Conservation (phyloP, 345 rosid genomes). For the Populus alba region DNA sequence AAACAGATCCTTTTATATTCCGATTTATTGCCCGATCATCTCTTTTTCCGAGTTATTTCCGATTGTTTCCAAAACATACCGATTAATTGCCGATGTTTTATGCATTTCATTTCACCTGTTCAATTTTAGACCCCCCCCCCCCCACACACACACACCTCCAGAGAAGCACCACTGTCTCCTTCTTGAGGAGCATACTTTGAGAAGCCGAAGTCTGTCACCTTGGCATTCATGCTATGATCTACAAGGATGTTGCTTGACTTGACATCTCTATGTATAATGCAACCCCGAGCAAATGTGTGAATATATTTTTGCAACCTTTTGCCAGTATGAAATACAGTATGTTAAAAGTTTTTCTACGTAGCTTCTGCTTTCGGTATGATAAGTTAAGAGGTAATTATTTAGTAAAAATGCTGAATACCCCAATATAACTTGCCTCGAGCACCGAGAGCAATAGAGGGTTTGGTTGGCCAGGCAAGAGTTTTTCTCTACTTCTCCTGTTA, state of each 20-base stretch:
- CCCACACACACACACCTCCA: constrained; percentile 69
- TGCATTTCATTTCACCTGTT: too few relatives aligned
- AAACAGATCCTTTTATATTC: too few relatives aligned
- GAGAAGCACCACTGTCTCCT: constrained; percentile 63
- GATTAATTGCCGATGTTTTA: too few relatives aligned
- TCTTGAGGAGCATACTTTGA: constrained; percentile 75
- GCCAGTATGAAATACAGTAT: too few relatives aligned
- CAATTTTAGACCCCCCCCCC: constrained; percentile 21
- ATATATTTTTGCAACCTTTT: neutral
- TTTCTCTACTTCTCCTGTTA: constrained; percentile 63
- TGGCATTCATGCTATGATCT: constrained; percentile 67
- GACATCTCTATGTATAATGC: constrained; percentile 60
- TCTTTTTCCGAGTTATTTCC: too few relatives aligned
- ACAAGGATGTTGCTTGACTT: constrained; percentile 71
- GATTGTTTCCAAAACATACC: constrained; percentile 11
- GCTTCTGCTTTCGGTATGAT: neutral
- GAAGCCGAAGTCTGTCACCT: constrained; percentile 70
- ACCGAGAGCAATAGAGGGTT: constrained; percentile 65
- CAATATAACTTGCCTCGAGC: constrained; percentile 46
- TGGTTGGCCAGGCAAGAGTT: constrained; percentile 67
- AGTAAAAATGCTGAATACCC: neutral
- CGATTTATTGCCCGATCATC: too few relatives aligned
- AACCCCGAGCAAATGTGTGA: constrained; percentile 46
- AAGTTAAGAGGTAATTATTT: too few relatives aligned
- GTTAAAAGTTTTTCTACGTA: neutral